These are phyloP conservation scores for Alternaria atra DNA, from an alignment of 2,329 filamentous ascomycete species.

Conservation along the genomic window DNA sequence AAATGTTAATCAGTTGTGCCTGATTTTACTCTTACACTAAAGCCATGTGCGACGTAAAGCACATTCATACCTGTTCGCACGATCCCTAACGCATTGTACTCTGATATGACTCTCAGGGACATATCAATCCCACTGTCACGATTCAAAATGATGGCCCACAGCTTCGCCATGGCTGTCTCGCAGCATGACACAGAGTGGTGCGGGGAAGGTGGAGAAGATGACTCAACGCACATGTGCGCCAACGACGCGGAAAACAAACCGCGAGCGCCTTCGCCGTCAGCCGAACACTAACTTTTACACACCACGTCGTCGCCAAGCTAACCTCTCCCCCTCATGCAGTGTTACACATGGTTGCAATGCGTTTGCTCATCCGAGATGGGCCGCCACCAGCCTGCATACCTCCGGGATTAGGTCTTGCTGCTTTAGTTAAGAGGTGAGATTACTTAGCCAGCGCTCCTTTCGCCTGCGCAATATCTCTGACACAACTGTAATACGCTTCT, in stretches of 20 bases:
- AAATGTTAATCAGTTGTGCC: not conserved
- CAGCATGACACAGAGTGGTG: conserved; percentile 5
- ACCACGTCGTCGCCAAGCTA: not conserved
- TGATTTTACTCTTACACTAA: not conserved
- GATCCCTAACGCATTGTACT: not conserved
- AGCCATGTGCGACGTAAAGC: not conserved
- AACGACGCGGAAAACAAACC: conserved; percentile 38
- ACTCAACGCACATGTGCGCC: conserved; percentile 5
- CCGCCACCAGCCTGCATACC: not conserved
- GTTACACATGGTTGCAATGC: not conserved
- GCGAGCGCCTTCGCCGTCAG: conserved; percentile 25
- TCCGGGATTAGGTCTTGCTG: conserved; percentile 19
- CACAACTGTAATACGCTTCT: conserved; percentile 16
- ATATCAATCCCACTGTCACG: not conserved
- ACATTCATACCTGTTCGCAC: not conserved
- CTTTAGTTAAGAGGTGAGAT: conserved; percentile 7
- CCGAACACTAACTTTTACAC: conserved; percentile 15
- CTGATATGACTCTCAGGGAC: not conserved
- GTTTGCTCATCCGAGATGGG: conserved; percentile 8
- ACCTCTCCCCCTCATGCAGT: not conserved
- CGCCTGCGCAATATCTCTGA: too few relatives aligned
- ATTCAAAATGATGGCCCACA: not conserved
- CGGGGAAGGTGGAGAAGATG: conserved; percentile 15
- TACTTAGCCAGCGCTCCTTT: conserved; percentile 1
- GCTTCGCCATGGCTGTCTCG: not conserved